A percentile compares a stretch with the other conserved stretches of the same genome.
Evolutionary conservation across 2,329 filamentous ascomycete species (phyloP).

Genomic region (Talaromyces sp.): DNA sequence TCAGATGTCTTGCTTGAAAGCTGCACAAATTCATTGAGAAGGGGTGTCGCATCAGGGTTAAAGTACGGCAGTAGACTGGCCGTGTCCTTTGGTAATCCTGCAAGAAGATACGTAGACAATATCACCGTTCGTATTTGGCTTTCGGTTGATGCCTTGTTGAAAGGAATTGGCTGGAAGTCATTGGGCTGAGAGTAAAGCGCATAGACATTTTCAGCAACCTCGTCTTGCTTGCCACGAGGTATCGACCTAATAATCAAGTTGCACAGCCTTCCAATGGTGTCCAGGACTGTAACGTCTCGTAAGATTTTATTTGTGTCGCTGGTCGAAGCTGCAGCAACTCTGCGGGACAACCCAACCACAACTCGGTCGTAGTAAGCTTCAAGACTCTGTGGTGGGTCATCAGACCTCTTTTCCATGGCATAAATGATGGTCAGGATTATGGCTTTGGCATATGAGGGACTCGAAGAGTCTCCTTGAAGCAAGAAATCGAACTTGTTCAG

Average conservation of each 20-base stretch:
- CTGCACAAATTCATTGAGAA: conserved; percentile 33
- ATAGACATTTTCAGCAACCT: conserved; percentile 53
- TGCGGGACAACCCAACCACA: conserved; percentile 40
- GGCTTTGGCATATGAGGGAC: conserved; percentile 53
- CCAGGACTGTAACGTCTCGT: conserved; percentile 51
- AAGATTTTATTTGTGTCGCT: conserved; percentile 34
- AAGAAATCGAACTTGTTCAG: conserved; percentile 60
- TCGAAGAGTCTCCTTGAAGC: conserved; percentile 43
- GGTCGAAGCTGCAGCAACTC: conserved; percentile 32
- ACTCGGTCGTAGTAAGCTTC: conserved; percentile 49
- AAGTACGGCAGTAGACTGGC: conserved; percentile 23
- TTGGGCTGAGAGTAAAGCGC: conserved; percentile 39
- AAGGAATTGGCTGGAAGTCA: conserved; percentile 32
- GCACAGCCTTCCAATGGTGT: conserved; percentile 57
- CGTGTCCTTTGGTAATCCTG: conserved; percentile 44
- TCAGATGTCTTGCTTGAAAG: conserved; percentile 27
- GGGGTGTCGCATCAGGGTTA: conserved; percentile 23
- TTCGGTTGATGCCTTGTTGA: conserved; percentile 23
- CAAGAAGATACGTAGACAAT: conserved; percentile 54
- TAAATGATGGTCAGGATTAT: conserved; percentile 60
- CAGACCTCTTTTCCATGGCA: conserved; percentile 52
- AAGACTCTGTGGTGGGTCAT: conserved; percentile 39
- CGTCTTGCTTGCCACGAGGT: conserved; percentile 47
- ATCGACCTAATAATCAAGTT: conserved; percentile 57
- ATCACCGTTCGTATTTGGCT: conserved; percentile 47